Conservation (phyloP, 164 flowering plant species). For the Piper betle region DNA sequence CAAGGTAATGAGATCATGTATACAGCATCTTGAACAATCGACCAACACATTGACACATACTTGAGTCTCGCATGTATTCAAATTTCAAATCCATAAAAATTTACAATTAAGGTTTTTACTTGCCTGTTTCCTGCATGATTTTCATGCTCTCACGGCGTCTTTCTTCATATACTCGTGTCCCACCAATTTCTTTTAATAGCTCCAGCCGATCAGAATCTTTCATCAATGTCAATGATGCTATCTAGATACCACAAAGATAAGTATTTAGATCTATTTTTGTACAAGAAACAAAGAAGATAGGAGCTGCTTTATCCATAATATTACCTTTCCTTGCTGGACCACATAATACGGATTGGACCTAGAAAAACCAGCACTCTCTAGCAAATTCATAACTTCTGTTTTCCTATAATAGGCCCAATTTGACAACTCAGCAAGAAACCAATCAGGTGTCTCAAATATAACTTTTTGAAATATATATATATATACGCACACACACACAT, state of each 20-base stretch:
- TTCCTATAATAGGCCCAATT: slow-evolving; percentile 36
- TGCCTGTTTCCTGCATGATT: slow-evolving; percentile 99
- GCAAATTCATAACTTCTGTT: slow-evolving; percentile 93
- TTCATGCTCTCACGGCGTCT: slow-evolving; percentile 96
- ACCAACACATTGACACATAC: no score
- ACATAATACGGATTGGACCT: slow-evolving; percentile 99
- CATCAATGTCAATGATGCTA: slow-evolving; percentile 88
- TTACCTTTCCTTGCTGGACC: slow-evolving; percentile 99
- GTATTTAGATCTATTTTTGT: neutral
- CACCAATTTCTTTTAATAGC: slow-evolving; percentile 97
- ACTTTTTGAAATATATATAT: neutral
- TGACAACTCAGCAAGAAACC: neutral
- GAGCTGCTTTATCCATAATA: neutral
- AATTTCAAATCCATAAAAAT: no score
- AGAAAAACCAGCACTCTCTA: slow-evolving; percentile 99
- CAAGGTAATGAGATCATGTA: neutral
- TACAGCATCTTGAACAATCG: neutral
- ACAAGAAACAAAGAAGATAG: neutral
- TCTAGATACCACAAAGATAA: slow-evolving; percentile 23
- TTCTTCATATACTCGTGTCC: slow-evolving; percentile 98
- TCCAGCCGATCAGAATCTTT: slow-evolving; percentile 93
- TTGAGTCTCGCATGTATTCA: no score
- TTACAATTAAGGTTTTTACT: slow-evolving; percentile 4
- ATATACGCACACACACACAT: no score
- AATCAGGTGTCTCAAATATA: no score